Percentiles rank a stretch among this genome's conserved stretches.
Evolutionary conservation across 768 basidiomycete genomes (phyloP).

Genomic region (Boletus edulis): DNA sequence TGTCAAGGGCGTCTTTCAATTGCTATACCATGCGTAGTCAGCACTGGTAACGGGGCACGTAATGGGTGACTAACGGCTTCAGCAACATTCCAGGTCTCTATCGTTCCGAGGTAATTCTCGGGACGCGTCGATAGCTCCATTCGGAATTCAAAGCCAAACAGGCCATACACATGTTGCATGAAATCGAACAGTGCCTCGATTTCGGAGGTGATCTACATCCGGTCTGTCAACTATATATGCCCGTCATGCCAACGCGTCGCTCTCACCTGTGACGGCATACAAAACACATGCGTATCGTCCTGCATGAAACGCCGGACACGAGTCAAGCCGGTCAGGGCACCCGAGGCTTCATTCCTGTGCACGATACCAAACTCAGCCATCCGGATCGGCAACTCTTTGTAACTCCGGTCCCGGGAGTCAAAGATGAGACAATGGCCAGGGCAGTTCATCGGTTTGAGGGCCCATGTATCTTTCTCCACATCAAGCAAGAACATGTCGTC

Average conservation of each 20-base stretch:
- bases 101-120: slow-evolving; percentile 85
- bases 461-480: slow-evolving; percentile 95
- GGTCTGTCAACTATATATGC: neutral
- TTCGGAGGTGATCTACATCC: slow-evolving; percentile 75
- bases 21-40: slow-evolving; percentile 47
- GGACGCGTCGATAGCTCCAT: slow-evolving; percentile 96
- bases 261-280: slow-evolving; percentile 83
- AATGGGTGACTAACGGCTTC: slow-evolving; percentile 57
- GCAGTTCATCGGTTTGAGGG: slow-evolving; percentile 98
- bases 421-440: slow-evolving; percentile 97
- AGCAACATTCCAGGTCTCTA: slow-evolving; percentile 89
- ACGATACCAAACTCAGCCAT: slow-evolving; percentile 99
- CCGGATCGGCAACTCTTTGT: slow-evolving; percentile 93
- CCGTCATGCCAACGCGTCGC: neutral
- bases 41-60: neutral
- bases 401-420: slow-evolving; percentile 88
- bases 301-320: slow-evolving; percentile 94
- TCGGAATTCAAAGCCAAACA: slow-evolving; percentile 93
- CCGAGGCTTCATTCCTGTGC: slow-evolving; percentile 95
- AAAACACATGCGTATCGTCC: slow-evolving; percentile 99
- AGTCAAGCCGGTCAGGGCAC: slow-evolving; percentile 89
- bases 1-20: slow-evolving; percentile 81
- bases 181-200: slow-evolving; percentile 89
- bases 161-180: slow-evolving; percentile 88
- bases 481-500: slow-evolving; percentile 97